phyloP scores from a whole-genome alignment of 805 yeast genomes.

The Kluyveromyces dobzhanskii region DNA sequence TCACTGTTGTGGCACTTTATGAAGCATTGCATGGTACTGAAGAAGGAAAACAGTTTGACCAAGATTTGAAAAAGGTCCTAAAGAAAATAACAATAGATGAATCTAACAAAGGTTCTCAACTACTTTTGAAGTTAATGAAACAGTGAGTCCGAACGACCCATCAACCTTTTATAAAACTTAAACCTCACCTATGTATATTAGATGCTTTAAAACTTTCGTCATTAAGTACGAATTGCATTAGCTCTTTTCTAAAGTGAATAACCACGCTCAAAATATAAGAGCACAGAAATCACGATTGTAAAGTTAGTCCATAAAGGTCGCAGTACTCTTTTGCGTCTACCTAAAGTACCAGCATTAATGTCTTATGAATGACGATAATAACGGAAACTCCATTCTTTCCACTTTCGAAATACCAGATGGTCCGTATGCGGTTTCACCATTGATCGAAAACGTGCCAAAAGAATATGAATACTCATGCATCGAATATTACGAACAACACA shows the following conservation, averaged over 20 bases:
- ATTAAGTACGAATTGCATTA: too few relatives aligned
- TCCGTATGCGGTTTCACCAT: slow-evolving; percentile 14
- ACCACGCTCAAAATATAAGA: too few relatives aligned
- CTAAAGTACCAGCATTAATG: too few relatives aligned
- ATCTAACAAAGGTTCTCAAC: slow-evolving; percentile 60
- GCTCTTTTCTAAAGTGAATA: too few relatives aligned
- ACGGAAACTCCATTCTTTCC: too few relatives aligned
- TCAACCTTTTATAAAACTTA: too few relatives aligned
- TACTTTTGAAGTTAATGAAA: slow-evolving; percentile 34
- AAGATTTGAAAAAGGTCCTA: slow-evolving; percentile 44
- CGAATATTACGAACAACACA: slow-evolving; percentile 24
- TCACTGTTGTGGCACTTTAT: slow-evolving; percentile 70
- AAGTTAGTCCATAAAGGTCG: background rate
- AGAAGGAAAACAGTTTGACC: slow-evolving; percentile 40
- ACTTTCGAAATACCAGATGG: background rate
- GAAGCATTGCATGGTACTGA: slow-evolving; percentile 50
- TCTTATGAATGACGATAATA: background rate
- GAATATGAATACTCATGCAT: slow-evolving; percentile 18
- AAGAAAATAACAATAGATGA: slow-evolving; percentile 35
- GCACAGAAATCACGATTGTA: too few relatives aligned
- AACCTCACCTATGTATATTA: too few relatives aligned
- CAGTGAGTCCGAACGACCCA: slow-evolving; percentile 2
- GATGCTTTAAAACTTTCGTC: too few relatives aligned
- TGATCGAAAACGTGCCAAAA: slow-evolving; percentile 21
- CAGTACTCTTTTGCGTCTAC: background rate